phyloP scores from a whole-genome alignment of 495 filamentous ascomycete genomes.

The Talaromyces liani region DNA sequence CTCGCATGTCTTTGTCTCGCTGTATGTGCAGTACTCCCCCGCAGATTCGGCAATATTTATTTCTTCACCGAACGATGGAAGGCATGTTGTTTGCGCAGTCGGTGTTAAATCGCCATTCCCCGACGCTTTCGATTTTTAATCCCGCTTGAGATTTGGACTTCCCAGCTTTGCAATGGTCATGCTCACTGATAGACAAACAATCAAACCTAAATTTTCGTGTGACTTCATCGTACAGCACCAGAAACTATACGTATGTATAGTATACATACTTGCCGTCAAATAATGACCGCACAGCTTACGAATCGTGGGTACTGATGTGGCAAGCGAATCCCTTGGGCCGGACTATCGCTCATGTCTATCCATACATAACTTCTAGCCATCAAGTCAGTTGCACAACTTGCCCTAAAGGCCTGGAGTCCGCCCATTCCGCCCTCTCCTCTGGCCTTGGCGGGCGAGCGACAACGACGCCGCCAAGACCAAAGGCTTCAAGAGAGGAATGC shows the following conservation, averaged over 20 bases:
- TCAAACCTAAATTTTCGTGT: neutral
- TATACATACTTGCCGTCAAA: neutral
- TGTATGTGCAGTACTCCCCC: neutral
- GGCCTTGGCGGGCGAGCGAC: neutral
- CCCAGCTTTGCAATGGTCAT: too few species aligned
- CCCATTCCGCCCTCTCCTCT: slow-evolving; percentile 3
- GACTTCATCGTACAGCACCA: neutral
- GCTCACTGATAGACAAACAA: neutral
- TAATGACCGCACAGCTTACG: neutral
- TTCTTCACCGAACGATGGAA: neutral
- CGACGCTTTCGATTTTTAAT: neutral
- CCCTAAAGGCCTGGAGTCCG: neutral
- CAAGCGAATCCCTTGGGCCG: neutral
- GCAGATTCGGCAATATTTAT: neutral
- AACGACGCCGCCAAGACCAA: slow-evolving; percentile 4
- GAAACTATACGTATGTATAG: neutral
- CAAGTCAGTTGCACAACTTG: neutral
- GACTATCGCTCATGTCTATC: neutral
- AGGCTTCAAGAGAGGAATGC: slow-evolving; percentile 3
- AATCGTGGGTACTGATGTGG: neutral
- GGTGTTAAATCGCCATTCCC: neutral
- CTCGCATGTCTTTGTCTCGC: neutral
- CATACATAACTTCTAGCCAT: neutral
- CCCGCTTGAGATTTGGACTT: neutral
- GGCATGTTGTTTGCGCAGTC: neutral